Conservation (phyloP, 2,329 filamentous ascomycete species). For the Xylariaceae sp. region DNA sequence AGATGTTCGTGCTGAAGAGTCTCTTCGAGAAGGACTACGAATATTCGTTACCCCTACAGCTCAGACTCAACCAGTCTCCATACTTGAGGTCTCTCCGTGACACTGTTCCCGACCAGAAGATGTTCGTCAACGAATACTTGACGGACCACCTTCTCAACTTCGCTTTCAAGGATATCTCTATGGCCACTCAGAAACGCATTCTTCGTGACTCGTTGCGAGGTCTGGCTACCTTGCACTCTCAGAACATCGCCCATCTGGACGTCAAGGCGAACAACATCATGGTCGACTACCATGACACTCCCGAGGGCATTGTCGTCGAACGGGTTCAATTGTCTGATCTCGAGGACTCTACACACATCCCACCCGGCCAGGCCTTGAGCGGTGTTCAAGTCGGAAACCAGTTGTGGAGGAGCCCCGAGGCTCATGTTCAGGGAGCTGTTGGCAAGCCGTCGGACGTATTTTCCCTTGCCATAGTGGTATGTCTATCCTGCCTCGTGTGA, state of each 20-base stretch:
- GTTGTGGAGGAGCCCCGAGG: conserved; percentile 46
- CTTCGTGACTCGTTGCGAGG: conserved; percentile 42
- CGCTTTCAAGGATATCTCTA: conserved; percentile 38
- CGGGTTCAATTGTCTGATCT: conserved; percentile 40
- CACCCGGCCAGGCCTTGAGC: conserved; percentile 34
- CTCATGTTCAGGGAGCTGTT: conserved; percentile 38
- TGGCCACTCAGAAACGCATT: conserved; percentile 39
- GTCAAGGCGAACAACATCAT: conserved; percentile 46
- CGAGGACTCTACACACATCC: conserved; percentile 39
- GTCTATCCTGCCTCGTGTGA: conserved; percentile 14
- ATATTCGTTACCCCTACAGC: conserved; percentile 32
- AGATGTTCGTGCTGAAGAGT: conserved; percentile 35
- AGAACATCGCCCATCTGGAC: conserved; percentile 39
- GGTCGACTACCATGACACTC: conserved; percentile 36
- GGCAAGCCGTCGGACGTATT: conserved; percentile 42
- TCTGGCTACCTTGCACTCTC: conserved; percentile 36
- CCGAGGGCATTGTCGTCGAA: conserved; percentile 32
- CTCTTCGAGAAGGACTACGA: conserved; percentile 35
- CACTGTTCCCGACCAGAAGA: conserved; percentile 41
- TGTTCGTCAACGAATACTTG: conserved; percentile 46
- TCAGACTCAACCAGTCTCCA: conserved; percentile 32
- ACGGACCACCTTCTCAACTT: conserved; percentile 42
- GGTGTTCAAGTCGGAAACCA: conserved; percentile 41
- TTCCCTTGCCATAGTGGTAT: conserved; percentile 42
- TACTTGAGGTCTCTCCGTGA: conserved; percentile 40